Evolutionary conservation across 768 basidiomycete genomes (phyloP).

Genomic region (Boletus insuetus): DNA sequence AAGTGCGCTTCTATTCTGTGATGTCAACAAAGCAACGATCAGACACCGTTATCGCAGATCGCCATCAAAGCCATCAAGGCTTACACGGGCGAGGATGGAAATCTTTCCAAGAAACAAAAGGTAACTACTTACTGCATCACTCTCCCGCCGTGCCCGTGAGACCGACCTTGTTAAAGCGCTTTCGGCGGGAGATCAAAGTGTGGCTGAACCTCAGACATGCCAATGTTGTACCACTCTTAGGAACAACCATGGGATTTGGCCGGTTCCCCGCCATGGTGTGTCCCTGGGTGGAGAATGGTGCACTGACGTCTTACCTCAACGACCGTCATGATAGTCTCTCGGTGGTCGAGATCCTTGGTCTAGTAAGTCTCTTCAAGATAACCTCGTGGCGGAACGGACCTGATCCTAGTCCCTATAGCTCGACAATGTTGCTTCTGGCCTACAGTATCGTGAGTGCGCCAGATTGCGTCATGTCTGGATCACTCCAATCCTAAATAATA

Average conservation of each 20-base stretch:
- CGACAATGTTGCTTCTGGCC: too few relatives aligned
- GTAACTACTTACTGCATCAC: background rate
- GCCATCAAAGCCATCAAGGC: too few relatives aligned
- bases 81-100: background rate
- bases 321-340: background rate
- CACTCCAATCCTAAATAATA: background rate
- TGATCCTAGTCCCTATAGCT: background rate
- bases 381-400: background rate
- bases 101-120: background rate
- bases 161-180: constrained; percentile 18
- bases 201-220: too few relatives aligned
- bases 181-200: background rate
- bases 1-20: too few relatives aligned
- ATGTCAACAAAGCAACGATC: too few relatives aligned
- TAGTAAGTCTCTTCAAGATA: background rate
- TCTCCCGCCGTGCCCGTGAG: background rate
- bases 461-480: too few relatives aligned
- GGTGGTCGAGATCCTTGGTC: background rate
- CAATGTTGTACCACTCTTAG: too few relatives aligned
- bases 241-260: too few relatives aligned
- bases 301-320: constrained; percentile 17
- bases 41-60: background rate
- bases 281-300: too few relatives aligned
- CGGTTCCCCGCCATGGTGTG: too few relatives aligned
- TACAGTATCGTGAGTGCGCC: too few relatives aligned